Evolutionary conservation across 1,284 basidiomycete species (phyloP), one percentile per base, ranked within the genome.

Genomic region (Schizophyllum commune): DNA sequence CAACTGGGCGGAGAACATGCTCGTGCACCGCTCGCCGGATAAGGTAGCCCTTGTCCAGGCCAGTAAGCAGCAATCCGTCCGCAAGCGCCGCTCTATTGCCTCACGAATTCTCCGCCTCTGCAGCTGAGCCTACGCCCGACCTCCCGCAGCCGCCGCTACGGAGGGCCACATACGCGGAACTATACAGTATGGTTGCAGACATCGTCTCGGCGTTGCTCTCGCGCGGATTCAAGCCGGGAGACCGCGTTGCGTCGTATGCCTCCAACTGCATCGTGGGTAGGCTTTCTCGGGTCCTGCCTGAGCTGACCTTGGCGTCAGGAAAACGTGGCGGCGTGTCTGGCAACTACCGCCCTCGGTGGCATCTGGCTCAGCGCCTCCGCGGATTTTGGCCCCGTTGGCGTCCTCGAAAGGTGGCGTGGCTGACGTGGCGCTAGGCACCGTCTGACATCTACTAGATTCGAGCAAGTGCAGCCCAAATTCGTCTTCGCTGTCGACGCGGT

Each of bases 1-100:
- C 60, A 94, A 94, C 71, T 94, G 90, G 85, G 91, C 92, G 52
- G 91, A 96, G 77, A 95, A 95, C 72, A 85, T 92, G 79, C 77
- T 95, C 32, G 78, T 78, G 47, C 81, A 79, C 68, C 82, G 83
- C 61, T 80, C 79, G 27, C 71, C 77, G 8, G 75, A 81, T 60
- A 86, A 86, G 69, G 71, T 83, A n/a, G 92, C 92, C 1, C 77
- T 94, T 63, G 82, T 94, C 58, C 84, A 92, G 78, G 81, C 83
- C 63, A 86, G 88, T 86, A 74, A 70, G 83, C 79, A 58, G 63
- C 27, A 33, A 57, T 61, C 57, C 64, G 39, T 2, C 56, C 60
- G 54, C 63, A 63, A 47, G 59, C 60, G 47, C 34, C 60, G 61
- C 51, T 54, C 58, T 62, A 54, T 60, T 55, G 52, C 58, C 21